Evolutionary conservation across 768 basidiomycete species (phyloP).

Genomic region (Kwoniella botswanensis): DNA sequence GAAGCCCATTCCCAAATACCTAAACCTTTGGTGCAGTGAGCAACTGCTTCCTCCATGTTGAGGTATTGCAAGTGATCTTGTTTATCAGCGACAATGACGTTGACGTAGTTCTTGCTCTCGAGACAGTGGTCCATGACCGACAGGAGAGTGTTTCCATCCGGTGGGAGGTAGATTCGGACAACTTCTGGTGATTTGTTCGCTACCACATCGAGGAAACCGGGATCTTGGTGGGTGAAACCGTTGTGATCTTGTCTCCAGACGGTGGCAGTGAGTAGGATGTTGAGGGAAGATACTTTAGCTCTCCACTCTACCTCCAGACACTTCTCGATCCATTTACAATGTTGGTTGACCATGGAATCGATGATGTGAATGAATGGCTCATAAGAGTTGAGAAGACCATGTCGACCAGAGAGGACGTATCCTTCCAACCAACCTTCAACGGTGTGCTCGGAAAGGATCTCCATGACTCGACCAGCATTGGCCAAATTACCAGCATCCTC

Average conservation of each 20-base stretch:
- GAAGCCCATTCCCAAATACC: constrained; percentile 85
- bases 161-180: constrained; percentile 65
- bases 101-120: constrained; percentile 71
- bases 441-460: constrained; percentile 66
- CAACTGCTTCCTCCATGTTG: constrained; percentile 49
- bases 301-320: constrained; percentile 72
- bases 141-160: constrained; percentile 84
- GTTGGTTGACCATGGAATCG: constrained; percentile 63
- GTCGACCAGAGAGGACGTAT: constrained; percentile 80
- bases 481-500: constrained; percentile 42
- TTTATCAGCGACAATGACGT: constrained; percentile 80
- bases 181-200: constrained; percentile 69
- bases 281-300: constrained; percentile 50
- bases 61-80: constrained; percentile 59
- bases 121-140: constrained; percentile 85
- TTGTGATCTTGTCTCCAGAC: constrained; percentile 77
- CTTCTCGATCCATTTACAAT: constrained; percentile 86
- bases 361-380: constrained; percentile 85
- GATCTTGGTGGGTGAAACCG: constrained; percentile 79
- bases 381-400: constrained; percentile 81
- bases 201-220: constrained; percentile 75
- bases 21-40: constrained; percentile 83
- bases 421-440: constrained; percentile 74
- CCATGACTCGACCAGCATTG: constrained; percentile 75
- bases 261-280: constrained; percentile 81